Conservation (phyloP, 257 asterid species). For the Schizonepeta tenuifolia region DNA sequence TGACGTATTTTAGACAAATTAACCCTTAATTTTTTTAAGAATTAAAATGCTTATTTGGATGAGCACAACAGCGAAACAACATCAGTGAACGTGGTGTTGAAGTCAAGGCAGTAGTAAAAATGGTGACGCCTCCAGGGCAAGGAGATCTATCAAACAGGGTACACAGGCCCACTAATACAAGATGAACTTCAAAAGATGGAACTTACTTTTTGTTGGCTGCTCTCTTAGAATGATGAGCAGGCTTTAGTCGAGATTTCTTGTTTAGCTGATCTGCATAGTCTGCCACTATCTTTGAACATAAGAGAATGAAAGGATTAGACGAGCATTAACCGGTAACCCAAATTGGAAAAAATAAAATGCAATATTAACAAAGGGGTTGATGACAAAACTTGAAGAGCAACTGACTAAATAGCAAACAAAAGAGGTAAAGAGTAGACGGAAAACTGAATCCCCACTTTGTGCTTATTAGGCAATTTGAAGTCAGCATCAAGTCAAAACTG, state of each 20-base stretch:
- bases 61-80: too few species aligned
- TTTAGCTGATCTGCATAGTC: constrained; percentile 49
- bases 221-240: constrained; percentile 56
- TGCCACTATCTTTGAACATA: constrained; percentile 44
- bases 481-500: neutral
- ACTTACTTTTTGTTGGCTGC: constrained; percentile 57
- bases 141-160: constrained; percentile 13
- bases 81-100: too few species aligned
- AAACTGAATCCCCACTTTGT: too few species aligned
- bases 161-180: neutral
- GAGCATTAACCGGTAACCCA: constrained; percentile 22
- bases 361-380: neutral
- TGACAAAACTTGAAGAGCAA: constrained; percentile 25
- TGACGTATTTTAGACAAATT: too few species aligned
- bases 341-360: constrained; percentile 10
- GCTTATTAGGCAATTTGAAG: neutral
- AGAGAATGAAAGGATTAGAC: constrained; percentile 13
- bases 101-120: too few species aligned
- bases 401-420: neutral
- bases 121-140: neutral
- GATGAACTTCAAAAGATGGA: constrained; percentile 26
- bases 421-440: neutral
- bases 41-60: too few species aligned
- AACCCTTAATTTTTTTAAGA: too few species aligned
- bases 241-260: constrained; percentile 58